Evolutionary conservation across 306 rosid genomes (phyloP), one percentile per base, ranked within the genome.

Genomic region (Dalbergia cochinchinensis): DNA sequence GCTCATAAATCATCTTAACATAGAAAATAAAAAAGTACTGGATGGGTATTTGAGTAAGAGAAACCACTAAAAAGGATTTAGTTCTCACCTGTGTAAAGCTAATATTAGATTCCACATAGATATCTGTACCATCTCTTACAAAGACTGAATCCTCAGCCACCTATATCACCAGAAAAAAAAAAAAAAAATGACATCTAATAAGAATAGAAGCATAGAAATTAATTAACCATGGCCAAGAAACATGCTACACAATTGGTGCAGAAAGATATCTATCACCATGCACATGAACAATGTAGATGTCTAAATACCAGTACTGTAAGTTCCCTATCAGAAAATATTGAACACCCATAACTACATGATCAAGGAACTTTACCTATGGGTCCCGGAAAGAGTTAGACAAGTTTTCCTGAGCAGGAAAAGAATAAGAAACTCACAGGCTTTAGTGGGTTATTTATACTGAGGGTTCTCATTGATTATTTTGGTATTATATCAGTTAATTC

Each of bases 61-160:
- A 64, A 41, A 66, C 66, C 66, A 71, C 47, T 69, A 35, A 65
- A 31, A 34, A 63, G 61, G 63, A 79, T 69, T 71, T 42, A 53
- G 71, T 59, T 73, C 91, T 88, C 80, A 90, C 99, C 84, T 93
- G 92, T n/a, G 98, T 95, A 89, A 95, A 91, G 93, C 97, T 91
- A 83, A 95, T 91, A 76, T 88, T 93, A 70, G 97, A 89, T 53
- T 95, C 94, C 76, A 95, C 97, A 68, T 91, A 93, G 42, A 95
- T 83, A 86, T 95, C 94, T 68, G 94, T 96, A 53, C 99, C 98
- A 44, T 95, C 98, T 79, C 98, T 86, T 82, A 73, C 48, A 80
- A 95, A 95, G 66, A 90, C 84, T 61, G 86, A 89, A 90, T 93
- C 97, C 85, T 93, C 86, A 66, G 81, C 88, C 83, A 95, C 98